Evolutionary conservation across 1,139 yeast genomes (phyloP).

Genomic region (Blastobotrys illinoisensis): DNA sequence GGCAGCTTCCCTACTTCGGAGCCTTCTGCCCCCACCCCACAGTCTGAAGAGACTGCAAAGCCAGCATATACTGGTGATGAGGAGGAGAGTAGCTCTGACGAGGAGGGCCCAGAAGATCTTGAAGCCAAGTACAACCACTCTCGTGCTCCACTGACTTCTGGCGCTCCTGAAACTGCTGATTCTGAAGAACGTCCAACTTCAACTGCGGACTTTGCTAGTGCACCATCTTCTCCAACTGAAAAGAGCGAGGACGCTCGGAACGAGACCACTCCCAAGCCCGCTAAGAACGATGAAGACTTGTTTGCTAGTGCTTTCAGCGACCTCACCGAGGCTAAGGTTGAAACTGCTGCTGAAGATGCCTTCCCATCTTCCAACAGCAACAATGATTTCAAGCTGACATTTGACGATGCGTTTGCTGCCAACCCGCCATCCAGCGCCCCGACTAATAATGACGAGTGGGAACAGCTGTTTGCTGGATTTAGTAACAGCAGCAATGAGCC

Average conservation of each 20-base stretch:
- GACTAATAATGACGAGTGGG: conserved; percentile 69
- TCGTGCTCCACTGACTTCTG: not conserved
- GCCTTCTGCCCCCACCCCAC: conserved; percentile 6
- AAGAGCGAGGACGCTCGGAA: conserved; percentile 6
- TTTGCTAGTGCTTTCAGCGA: conserved; percentile 26
- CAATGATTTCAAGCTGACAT: conserved; percentile 41
- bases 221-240: conserved; percentile 26
- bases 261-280: not conserved
- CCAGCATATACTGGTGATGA: conserved; percentile 31
- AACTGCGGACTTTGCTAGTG: conserved; percentile 16
- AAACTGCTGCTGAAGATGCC: conserved; percentile 13
- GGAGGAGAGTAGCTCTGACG: conserved; percentile 43
- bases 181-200: not conserved
- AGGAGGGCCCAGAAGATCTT: conserved; percentile 36
- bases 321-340: conserved; percentile 25
- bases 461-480: conserved; percentile 85
- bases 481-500: conserved; percentile 47
- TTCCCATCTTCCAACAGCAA: conserved; percentile 23
- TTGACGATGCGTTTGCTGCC: conserved; percentile 20
- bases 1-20: conserved; percentile 12
- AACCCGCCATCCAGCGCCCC: conserved; percentile 8
- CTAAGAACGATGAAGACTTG: conserved; percentile 14
- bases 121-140: conserved; percentile 12
- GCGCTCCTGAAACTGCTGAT: conserved; percentile 12
- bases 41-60: not conserved